Percentiles rank a stretch among this genome's conserved stretches.
phyloP scores from a whole-genome alignment of 2,329 filamentous ascomycete genomes.

The Fusarium chuoi region DNA sequence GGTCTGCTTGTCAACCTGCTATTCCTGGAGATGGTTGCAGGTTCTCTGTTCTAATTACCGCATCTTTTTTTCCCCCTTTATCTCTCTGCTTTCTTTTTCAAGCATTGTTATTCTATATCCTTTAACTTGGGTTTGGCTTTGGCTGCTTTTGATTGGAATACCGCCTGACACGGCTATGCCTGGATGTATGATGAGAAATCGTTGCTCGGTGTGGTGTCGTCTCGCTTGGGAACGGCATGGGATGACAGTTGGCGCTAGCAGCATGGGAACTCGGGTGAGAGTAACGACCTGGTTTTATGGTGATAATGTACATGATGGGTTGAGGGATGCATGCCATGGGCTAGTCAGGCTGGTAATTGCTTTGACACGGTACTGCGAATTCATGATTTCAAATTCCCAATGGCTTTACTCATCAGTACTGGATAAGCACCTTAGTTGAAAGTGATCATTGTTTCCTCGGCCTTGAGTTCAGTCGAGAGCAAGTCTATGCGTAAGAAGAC shows the following conservation, averaged over 20 bases:
- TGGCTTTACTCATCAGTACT: not conserved
- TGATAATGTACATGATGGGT: conserved; percentile 24
- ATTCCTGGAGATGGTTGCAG: conserved; percentile 6
- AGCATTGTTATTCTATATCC: conserved; percentile 20
- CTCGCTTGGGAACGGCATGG: conserved; percentile 11
- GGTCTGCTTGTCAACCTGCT: conserved; percentile 23
- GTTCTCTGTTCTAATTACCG: conserved; percentile 10
- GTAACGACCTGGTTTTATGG: conserved; percentile 16
- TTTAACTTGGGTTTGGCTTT: not conserved
- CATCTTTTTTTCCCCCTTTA: not conserved
- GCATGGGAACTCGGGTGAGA: conserved; percentile 10
- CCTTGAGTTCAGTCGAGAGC: not conserved
- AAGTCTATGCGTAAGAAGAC: not conserved
- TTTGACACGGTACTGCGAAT: conserved; percentile 33
- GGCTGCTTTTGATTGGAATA: conserved; percentile 20
- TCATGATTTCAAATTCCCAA: conserved; percentile 27
- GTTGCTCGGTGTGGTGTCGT: not conserved
- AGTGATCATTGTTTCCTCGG: not conserved
- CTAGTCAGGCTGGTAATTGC: conserved; percentile 32
- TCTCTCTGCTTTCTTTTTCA: not conserved
- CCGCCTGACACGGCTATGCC: conserved; percentile 13
- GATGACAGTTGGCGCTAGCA: conserved; percentile 4
- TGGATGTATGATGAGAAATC: conserved; percentile 17
- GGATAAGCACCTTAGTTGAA: not conserved
- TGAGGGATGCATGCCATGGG: conserved; percentile 7